Evolutionary conservation across 805 yeast genomes (phyloP).

Genomic region (Starmerella khaoyaiensis): DNA sequence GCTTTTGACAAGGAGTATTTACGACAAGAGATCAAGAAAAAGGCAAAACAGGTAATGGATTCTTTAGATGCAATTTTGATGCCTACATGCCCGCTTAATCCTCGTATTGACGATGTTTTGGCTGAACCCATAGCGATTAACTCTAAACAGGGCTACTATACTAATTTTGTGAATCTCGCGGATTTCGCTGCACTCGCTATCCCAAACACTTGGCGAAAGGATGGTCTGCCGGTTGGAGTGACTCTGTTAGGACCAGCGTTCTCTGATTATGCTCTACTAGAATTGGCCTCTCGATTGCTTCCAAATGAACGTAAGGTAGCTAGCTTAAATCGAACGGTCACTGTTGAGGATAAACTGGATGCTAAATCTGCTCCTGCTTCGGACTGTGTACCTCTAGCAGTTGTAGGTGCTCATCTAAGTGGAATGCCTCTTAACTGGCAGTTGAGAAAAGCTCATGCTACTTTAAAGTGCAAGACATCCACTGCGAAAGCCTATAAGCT

Average conservation of each 20-base stretch:
- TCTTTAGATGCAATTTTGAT: conserved; percentile 66
- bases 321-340: conserved; percentile 34
- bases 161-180: conserved; percentile 89
- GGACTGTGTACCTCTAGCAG: conserved; percentile 71
- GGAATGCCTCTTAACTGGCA: conserved; percentile 94
- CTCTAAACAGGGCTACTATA: conserved; percentile 94
- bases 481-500: conserved; percentile 63
- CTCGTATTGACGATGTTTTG: conserved; percentile 59
- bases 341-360: conserved; percentile 20
- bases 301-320: conserved; percentile 46
- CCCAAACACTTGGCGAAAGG: conserved; percentile 79
- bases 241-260: conserved; percentile 71
- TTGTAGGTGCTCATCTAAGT: conserved; percentile 88
- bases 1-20: conserved; percentile 77
- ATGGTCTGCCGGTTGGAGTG: conserved; percentile 83
- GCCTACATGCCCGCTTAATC: conserved; percentile 91
- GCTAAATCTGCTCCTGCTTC: conserved; percentile 27
- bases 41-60: conserved; percentile 39
- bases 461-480: conserved; percentile 47
- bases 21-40: conserved; percentile 65
- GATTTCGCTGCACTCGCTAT: conserved; percentile 84
- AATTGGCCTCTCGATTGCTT: conserved; percentile 64
- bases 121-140: conserved; percentile 71
- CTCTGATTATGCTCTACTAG: conserved; percentile 78
- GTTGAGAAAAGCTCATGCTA: conserved; percentile 68